phyloP scores from a whole-genome alignment of 345 rosid species.

The Gossypium rotundifolium region DNA sequence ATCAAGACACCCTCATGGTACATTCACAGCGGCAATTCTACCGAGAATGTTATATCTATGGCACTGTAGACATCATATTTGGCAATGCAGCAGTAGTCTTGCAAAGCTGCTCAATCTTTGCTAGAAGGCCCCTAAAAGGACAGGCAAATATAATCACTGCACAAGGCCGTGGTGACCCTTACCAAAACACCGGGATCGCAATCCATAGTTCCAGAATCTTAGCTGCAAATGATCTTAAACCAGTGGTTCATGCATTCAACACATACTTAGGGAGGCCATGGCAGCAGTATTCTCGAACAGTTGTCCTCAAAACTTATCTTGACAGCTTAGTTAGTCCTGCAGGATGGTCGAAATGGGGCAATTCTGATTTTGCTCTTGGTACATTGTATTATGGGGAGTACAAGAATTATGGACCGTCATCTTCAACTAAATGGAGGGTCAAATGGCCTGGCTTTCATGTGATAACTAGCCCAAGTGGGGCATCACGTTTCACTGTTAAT shows the following conservation, averaged over 20 bases:
- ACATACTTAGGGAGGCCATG: conserved; percentile 79
- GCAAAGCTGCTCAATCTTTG: conserved; percentile 62
- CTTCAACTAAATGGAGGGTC: conserved; percentile 40
- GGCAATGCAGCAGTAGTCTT: conserved; percentile 86
- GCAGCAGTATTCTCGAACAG: conserved; percentile 63
- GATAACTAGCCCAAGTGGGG: conserved; percentile 32
- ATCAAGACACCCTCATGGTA: conserved; percentile 79
- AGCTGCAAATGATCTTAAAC: conserved; percentile 53
- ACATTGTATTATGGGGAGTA: conserved; percentile 61
- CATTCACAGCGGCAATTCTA: conserved; percentile 86
- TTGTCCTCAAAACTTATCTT: conserved; percentile 42
- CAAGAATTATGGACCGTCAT: conserved; percentile 46
- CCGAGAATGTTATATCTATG: conserved; percentile 65
- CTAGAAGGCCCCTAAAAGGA: conserved; percentile 47
- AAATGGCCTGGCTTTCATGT: conserved; percentile 49
- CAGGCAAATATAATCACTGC: conserved; percentile 72
- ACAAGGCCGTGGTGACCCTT: conserved; percentile 69
- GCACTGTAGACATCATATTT: conserved; percentile 81
- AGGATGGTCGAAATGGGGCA: conserved; percentile 70
- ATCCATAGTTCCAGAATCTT: conserved; percentile 58
- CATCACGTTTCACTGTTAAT: conserved; percentile 37
- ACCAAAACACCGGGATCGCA: conserved; percentile 65
- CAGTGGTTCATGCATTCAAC: conserved; percentile 30
- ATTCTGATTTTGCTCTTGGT: conserved; percentile 34
- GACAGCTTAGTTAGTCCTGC: conserved; percentile 42